These are phyloP conservation scores for Geotrichum aggregatum DNA, from an alignment of 1,139 yeast species.

Conservation along the genomic window DNA sequence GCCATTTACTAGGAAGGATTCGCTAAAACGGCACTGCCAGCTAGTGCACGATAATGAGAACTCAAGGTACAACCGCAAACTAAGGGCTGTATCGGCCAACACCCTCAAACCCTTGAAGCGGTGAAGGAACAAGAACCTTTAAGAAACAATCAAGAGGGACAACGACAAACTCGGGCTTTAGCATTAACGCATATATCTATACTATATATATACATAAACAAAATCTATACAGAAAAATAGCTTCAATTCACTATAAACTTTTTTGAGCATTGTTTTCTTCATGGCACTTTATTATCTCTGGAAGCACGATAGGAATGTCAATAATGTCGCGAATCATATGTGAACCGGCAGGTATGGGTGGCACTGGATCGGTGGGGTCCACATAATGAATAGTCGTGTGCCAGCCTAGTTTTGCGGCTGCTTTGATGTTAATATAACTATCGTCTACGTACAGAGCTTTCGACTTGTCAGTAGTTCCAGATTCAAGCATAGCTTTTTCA, in stretches of 20 bases:
- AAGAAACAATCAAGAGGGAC: not conserved
- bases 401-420: slow-evolving; percentile 48
- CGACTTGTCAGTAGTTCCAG: slow-evolving; percentile 51
- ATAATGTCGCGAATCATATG: slow-evolving; percentile 45
- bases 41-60: slow-evolving; percentile 48
- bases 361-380: slow-evolving; percentile 47
- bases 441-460: slow-evolving; percentile 75
- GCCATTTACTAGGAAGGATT: slow-evolving; percentile 52
- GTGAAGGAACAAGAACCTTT: not conserved
- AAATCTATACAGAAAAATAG: not conserved
- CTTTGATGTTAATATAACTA: slow-evolving; percentile 44
- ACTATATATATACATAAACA: not conserved
- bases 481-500: slow-evolving; percentile 54
- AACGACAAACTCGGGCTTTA: not conserved
- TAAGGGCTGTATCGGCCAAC: slow-evolving; percentile 4
- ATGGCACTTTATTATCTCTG: slow-evolving; percentile 44
- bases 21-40: slow-evolving; percentile 51
- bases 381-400: slow-evolving; percentile 54
- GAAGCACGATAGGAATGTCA: slow-evolving; percentile 47
- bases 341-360: slow-evolving; percentile 44
- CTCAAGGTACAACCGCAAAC: slow-evolving; percentile 17
- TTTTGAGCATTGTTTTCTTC: not conserved
- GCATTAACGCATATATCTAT: not conserved
- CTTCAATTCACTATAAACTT: not conserved
- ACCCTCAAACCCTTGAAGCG: not conserved